Evolutionary conservation across 2,329 filamentous ascomycete genomes (phyloP).

Genomic region (Pyrenophora graminea): DNA sequence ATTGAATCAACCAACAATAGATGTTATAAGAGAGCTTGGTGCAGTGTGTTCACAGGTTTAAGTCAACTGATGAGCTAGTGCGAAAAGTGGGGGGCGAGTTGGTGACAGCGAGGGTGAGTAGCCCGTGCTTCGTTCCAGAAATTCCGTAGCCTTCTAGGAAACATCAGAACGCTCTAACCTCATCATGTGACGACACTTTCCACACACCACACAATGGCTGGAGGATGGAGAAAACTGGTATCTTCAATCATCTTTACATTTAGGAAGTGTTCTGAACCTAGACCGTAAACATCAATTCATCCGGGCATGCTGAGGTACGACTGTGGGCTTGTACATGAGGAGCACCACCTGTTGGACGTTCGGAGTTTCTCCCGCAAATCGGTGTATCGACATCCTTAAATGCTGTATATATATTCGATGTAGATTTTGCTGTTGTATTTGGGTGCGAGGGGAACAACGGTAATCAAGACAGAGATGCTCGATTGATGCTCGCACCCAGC

Average conservation of each 20-base stretch:
- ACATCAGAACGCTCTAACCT: constrained; percentile 8
- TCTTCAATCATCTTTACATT: not conserved
- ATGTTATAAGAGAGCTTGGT: not conserved
- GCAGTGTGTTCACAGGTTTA: not conserved
- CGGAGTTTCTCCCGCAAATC: too few species aligned
- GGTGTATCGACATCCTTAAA: too few species aligned
- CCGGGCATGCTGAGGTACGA: too few species aligned
- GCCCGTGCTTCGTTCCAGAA: constrained; percentile 17
- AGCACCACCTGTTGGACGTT: too few species aligned
- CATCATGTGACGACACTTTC: constrained; percentile 10
- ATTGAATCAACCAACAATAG: not conserved
- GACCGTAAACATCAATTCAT: too few species aligned
- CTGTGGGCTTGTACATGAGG: too few species aligned
- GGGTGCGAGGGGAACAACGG: too few species aligned
- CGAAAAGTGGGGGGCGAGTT: constrained; percentile 4
- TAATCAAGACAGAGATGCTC: too few species aligned
- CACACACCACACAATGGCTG: not conserved
- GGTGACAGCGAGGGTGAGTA: constrained; percentile 9
- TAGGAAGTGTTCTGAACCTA: not conserved
- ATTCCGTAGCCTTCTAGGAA: constrained; percentile 13
- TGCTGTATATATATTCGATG: too few species aligned
- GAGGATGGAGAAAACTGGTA: not conserved
- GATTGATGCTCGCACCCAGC: too few species aligned
- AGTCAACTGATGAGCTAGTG: not conserved
- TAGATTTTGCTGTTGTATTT: too few species aligned